These are phyloP conservation scores for Hemisphaericaspora xylanilytica DNA, from an alignment of 1,139 yeast species.

Conservation along the genomic window DNA sequence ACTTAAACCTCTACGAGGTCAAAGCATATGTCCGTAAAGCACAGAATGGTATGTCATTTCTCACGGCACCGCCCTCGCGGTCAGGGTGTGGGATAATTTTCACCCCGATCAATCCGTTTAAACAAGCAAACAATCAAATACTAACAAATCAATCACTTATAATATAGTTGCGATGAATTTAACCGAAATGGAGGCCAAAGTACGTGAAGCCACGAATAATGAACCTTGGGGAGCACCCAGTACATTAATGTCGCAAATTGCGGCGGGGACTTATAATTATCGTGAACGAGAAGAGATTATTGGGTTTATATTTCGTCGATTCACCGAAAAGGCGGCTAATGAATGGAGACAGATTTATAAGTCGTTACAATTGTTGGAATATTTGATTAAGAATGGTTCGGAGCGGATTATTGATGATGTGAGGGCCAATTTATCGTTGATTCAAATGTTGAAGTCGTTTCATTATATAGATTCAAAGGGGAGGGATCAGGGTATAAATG, in stretches of 20 bases:
- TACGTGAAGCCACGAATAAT: slow-evolving; percentile 95
- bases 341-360: slow-evolving; percentile 99
- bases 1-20: slow-evolving; percentile 88
- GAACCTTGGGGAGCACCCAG: slow-evolving; percentile 99
- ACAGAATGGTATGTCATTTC: slow-evolving; percentile 63
- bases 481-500: slow-evolving; percentile 94
- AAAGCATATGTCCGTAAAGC: slow-evolving; percentile 97
- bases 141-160: slow-evolving; percentile 10
- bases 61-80: background rate
- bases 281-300: slow-evolving; percentile 76
- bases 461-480: slow-evolving; percentile 94
- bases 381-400: slow-evolving; percentile 85
- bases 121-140: slow-evolving; percentile 3
- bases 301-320: slow-evolving; percentile 71
- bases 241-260: slow-evolving; percentile 88
- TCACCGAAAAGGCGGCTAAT: slow-evolving; percentile 90
- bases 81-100: background rate
- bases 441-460: slow-evolving; percentile 88
- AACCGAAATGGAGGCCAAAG: slow-evolving; percentile 94
- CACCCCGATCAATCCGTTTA: no score
- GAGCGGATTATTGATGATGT: slow-evolving; percentile 96
- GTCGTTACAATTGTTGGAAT: slow-evolving; percentile 86
- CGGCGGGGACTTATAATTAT: slow-evolving; percentile 90
- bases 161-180: slow-evolving; percentile 73
- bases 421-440: slow-evolving; percentile 74